These are phyloP conservation scores for Sporobolomyces roseus DNA, from an alignment of 768 basidiomycete genomes.

Conservation along the genomic window DNA sequence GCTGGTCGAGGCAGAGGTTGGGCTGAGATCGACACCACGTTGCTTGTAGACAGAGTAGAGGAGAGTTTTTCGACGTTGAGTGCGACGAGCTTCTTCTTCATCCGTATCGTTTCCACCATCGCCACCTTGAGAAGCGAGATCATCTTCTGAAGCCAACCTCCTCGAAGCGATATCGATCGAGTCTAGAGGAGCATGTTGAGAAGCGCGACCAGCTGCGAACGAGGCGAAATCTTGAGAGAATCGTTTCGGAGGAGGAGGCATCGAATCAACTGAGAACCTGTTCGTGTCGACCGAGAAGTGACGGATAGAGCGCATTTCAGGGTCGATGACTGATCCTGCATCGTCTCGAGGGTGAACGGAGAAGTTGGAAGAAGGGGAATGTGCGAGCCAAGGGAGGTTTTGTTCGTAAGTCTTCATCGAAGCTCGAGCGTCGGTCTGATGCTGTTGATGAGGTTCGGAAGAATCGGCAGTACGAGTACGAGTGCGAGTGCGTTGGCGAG, in stretches of 20 bases:
- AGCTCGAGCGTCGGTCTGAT: slow-evolving; percentile 7
- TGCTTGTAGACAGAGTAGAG: slow-evolving; percentile 29
- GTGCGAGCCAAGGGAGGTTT: slow-evolving; percentile 25
- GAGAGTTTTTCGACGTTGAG: slow-evolving; percentile 22
- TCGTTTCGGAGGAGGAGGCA: slow-evolving; percentile 3
- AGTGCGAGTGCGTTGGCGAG: slow-evolving; percentile 10
- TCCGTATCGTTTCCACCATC: slow-evolving; percentile 13
- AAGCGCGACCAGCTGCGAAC: slow-evolving; percentile 6
- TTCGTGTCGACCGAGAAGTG: slow-evolving; percentile 22
- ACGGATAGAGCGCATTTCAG: slow-evolving; percentile 22
- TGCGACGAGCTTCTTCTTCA: slow-evolving; percentile 16
- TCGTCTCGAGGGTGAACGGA: slow-evolving; percentile 20
- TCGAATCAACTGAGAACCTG: slow-evolving; percentile 16
- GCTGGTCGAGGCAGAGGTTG: neutral
- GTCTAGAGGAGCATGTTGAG: slow-evolving; percentile 14
- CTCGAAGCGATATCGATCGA: slow-evolving; percentile 27
- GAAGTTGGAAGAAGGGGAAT: slow-evolving; percentile 19
- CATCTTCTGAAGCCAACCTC: slow-evolving; percentile 25
- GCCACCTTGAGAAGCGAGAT: slow-evolving; percentile 21
- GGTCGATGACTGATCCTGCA: slow-evolving; percentile 24
- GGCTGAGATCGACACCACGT: slow-evolving; percentile 19
- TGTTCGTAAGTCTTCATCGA: slow-evolving; percentile 23
- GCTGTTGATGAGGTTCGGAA: neutral
- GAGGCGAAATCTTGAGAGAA: slow-evolving; percentile 20
- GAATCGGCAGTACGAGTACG: slow-evolving; percentile 15